Evolutionary conservation across 192 early-diverging fungal genomes (phyloP), one percentile per base, ranked within the genome.

Genomic region (Jimgerdemannia flammicorona): DNA sequence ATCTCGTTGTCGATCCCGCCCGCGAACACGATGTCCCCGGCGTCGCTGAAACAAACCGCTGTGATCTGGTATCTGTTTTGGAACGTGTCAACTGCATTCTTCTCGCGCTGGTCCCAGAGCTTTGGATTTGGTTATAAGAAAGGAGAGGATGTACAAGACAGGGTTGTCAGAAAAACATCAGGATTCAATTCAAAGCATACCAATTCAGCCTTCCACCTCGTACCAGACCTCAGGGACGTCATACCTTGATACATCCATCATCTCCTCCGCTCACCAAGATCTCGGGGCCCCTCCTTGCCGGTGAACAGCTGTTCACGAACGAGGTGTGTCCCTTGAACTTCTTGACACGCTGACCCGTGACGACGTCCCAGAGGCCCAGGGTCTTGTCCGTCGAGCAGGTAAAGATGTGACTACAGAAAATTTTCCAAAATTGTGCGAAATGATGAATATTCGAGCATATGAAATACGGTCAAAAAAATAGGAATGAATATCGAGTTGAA

Each of bases 1-100:
- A 99, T 93, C 40, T 89, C 85, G 82, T 97, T 97, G 80, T 98
- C 96, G 29, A 98, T 85, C n/a, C 95, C 93, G 40, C 92, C 96
- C 18, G 90, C 81, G 80, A 92, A 99, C 2, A 98, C 87, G 29
- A 88, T 81, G 75, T 91, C 89, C 17, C 93, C 95, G 7, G 94
- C 91, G 69, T 86, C 86, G n/a, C 85, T 87, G 63, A 93, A 96
- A 14, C 83, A 88, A 3, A 90, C 83, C 0, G 95, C 88, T 11
- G 96, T 98, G 39, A 99, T 84, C 70, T 94, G 92, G 44, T 85
- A 85, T 39, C 84, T 76, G 19, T 88, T 82, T 29, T 86, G 85
- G 64, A 94, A 85, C 10, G 83, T 83, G 8, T 89, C 86, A 6
- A 87, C 85, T 3, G 90, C 86, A 70, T 84, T 80, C 71, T 90